Percentiles rank a stretch among this genome's conserved stretches.
Evolutionary conservation across 768 basidiomycete genomes (phyloP).

Genomic region (Leccinum subgranulosum): DNA sequence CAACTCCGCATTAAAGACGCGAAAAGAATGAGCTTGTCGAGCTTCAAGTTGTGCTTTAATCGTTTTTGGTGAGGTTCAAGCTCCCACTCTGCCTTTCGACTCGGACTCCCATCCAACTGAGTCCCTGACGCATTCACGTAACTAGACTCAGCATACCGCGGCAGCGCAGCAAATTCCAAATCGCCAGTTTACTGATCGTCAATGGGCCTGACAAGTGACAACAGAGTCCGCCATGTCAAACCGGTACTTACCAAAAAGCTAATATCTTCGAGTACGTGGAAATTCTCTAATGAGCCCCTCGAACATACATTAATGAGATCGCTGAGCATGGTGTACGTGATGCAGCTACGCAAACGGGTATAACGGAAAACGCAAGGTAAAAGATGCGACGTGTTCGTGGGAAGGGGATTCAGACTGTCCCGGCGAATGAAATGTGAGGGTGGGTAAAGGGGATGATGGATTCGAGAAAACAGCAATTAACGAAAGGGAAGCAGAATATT

Average conservation of each 20-base stretch:
- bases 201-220: not conserved
- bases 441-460: constrained; percentile 9
- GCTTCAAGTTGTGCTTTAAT: not conserved
- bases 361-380: constrained; percentile 14
- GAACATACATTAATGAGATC: constrained; percentile 33
- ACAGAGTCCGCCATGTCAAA: not conserved
- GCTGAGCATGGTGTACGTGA: constrained; percentile 26
- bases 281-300: constrained; percentile 14
- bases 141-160: not conserved
- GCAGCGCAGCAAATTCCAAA: not conserved
- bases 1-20: not conserved
- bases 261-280: constrained; percentile 1
- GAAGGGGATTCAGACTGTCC: constrained; percentile 14
- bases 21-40: not conserved
- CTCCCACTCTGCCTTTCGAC: not conserved
- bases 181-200: not conserved
- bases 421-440: constrained; percentile 14
- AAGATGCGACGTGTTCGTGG: constrained; percentile 12
- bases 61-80: not conserved
- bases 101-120: not conserved
- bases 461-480: constrained; percentile 3
- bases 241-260: not conserved
- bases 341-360: constrained; percentile 32
- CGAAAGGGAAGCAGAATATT: constrained; percentile 12
- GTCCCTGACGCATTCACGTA: not conserved